Percentiles rank a stretch among this genome's conserved stretches.
Evolutionary conservation across 2,329 filamentous ascomycete genomes (phyloP).

Genomic region (Colletotrichum spaethianum): DNA sequence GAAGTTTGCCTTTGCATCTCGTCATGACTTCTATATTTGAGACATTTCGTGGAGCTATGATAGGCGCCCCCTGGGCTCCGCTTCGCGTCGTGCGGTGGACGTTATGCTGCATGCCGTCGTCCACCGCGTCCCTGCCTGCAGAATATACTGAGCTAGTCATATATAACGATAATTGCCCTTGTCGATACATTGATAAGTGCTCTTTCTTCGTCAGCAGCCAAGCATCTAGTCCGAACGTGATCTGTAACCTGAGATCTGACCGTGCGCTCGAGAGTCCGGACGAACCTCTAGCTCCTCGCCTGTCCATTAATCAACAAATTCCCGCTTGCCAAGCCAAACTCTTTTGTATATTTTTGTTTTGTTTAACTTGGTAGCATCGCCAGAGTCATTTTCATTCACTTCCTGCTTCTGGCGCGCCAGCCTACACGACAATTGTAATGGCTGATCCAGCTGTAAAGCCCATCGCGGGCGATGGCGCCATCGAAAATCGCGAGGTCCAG

Average conservation of each 20-base stretch:
- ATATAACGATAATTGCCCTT: constrained; percentile 22
- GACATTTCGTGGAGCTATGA: constrained; percentile 17
- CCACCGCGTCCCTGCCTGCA: not conserved
- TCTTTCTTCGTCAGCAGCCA: not conserved
- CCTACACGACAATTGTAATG: constrained; percentile 14
- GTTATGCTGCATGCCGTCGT: not conserved
- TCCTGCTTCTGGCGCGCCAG: not conserved
- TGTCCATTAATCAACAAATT: constrained; percentile 20
- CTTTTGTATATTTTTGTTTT: not conserved
- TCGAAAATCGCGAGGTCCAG: constrained; percentile 9
- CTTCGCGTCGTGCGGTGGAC: constrained; percentile 13
- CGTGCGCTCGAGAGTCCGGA: constrained; percentile 32
- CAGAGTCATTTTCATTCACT: not conserved
- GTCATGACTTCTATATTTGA: constrained; percentile 9
- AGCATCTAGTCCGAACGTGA: constrained; percentile 22
- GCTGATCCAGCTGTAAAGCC: constrained; percentile 13
- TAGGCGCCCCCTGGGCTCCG: not conserved
- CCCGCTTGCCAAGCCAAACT: constrained; percentile 4
- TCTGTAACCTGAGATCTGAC: constrained; percentile 15
- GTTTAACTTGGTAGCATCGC: not conserved
- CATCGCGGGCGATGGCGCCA: constrained; percentile 11
- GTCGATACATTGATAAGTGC: not conserved
- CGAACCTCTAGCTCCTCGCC: constrained; percentile 23
- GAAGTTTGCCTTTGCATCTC: not conserved
- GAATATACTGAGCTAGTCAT: constrained; percentile 1